Evolutionary conservation across 1,284 basidiomycete genomes (phyloP), one percentile per base, ranked within the genome.

Genomic region (Pholiota adiposa): DNA sequence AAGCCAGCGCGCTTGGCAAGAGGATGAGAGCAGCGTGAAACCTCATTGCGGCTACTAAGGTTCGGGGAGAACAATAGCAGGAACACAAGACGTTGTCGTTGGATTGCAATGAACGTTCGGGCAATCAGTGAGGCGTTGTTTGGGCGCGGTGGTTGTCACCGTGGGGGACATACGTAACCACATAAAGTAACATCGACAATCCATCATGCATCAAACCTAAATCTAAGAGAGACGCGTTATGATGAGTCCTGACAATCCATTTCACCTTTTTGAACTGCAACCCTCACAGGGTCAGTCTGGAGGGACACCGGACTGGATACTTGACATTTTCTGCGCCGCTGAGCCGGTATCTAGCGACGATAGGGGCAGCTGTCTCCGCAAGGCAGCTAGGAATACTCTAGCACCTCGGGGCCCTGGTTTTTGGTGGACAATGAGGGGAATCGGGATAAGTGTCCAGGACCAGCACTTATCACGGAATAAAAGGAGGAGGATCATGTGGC

Each of bases 1-100:
- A 80, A 16, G 83, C 83, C 34, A 78, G 65, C 36, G 71, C 70
- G 46, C 68, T 59, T 8, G 76, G 71, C 25, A 76, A 58, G 31
- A 80, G 67, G 18, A 79, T 66, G 38, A 78, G 64, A 38, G 77
- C 64, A 48, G 69, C 8, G 54, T 49, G 59, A 58, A 58, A 54
- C 60, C 67, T 69, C 73, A 75, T 72, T 51, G 33, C 63, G 61
- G 43, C 33, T 14, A 31, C 18, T n/a, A 25, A 36, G 19, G 44
- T 21, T 27, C 12, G 38, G 33, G 40, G 40, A 29, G 40, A 38
- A 46, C 27, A 21, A 52, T 19, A 18, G 25, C 18, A 44, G 9
- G 29, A 31, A 31, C 29, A 31, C n/a, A 29, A 11, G 43, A 18
- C 5, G 34, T 50, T 8, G 46, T 41, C 41, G 53, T 49, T 46